Base-by-base conservation (phyloP, 805 yeast species). In the Priceomyces carsonii region DNA sequence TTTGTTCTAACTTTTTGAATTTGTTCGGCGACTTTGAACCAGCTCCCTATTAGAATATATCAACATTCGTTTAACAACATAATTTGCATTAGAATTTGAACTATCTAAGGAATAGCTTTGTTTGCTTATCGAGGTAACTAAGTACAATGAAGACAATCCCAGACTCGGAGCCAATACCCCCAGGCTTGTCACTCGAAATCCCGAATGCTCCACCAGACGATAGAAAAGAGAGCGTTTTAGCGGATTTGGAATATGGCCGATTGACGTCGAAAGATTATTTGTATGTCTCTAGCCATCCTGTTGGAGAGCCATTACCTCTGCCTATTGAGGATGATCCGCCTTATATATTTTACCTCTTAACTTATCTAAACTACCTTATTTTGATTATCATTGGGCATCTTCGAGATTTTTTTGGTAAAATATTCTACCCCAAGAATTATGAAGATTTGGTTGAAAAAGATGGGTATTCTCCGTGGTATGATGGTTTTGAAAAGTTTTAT, bases 391-490 rank as follows among this genome's bases (percentile, higher is more conserved):
- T 88, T 40, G 99, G 99, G 22, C 96, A 93, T 55, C 64, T 89
- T 25, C 80, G 89, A 48, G 99, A 93, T 64, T 91, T 82, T 59
- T 74, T 88, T 40, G 96, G 95, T 36, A 77, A 83, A 55, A 63
- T 70, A 15, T 85, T 90, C 61, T 75, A 74, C 54, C 84, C 85
- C 13, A 73, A 76, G 34, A 75, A 72, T 36, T 85, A 83, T 50
- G 66, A 62, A 26, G 85, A 83, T 45, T 70, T 90, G 39, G 61
- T 82, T 34, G 91, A 86, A 53, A 73, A 75, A 44, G 81, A 91
- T 57, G 99, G 99, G 1, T 80, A 86, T 52, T 97, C 99, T 21
- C 98, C 99, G 18, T 85, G 96, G 84, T 85, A 84, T 51, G 85
- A 93, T 17, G 91, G 89, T 30, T 89, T 91, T 57, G 99, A 93